Evolutionary conservation across 2,329 filamentous ascomycete species (phyloP).

Genomic region (Venturiaceae sp.): DNA sequence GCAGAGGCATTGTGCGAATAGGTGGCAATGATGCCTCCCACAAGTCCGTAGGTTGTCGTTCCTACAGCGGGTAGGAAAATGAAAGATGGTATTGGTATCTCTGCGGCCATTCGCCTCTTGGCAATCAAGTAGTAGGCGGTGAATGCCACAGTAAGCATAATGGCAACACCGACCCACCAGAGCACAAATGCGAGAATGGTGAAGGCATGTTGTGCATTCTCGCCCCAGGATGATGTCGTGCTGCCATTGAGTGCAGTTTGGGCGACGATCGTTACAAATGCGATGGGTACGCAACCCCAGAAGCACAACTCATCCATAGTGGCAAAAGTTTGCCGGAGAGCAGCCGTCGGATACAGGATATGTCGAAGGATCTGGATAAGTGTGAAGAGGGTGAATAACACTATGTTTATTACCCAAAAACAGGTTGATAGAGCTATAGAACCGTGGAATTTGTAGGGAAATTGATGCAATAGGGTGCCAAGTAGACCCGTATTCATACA

Average conservation of each 20-base stretch:
- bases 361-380: no score
- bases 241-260: neutral
- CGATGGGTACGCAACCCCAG: neutral
- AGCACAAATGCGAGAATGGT: conserved; percentile 1
- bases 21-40: neutral
- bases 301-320: conserved; percentile 1
- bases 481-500: no score
- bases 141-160: neutral
- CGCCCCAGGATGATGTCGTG: neutral
- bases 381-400: no score
- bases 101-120: neutral
- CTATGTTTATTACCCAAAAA: no score
- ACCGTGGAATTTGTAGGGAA: no score
- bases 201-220: conserved; percentile 3
- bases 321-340: neutral
- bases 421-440: no score
- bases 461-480: no score
- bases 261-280: neutral
- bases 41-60: neutral
- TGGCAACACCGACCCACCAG: conserved; percentile 1
- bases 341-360: no score
- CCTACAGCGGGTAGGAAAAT: conserved; percentile 6
- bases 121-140: neutral
- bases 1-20: neutral
- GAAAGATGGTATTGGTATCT: neutral